Base-by-base conservation (phyloP, 495 filamentous ascomycete genomes). In the Extremus antarcticus region DNA sequence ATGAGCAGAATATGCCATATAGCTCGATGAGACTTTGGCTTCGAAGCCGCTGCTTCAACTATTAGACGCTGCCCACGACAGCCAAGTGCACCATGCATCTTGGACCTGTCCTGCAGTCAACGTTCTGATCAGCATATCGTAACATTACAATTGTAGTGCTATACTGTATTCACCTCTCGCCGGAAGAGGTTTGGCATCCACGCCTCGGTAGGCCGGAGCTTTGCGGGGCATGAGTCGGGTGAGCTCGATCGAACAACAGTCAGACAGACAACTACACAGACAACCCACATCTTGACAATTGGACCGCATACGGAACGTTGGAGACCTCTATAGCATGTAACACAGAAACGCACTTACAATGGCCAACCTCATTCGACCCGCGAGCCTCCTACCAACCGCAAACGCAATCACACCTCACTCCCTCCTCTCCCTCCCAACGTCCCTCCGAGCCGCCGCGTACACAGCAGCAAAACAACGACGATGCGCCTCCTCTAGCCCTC, bases 401-500 rank as follows among this genome's bases (percentile, higher is more conserved):
- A 21, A 45, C 41, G 17, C 16, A 7, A 45, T n/a, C 19, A n/a
- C 41, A 17, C 7, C 19, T 45, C 46, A 20, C 10, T 9, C 50
- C 2, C 2, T 52, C n/a, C 50, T 52, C 13, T 52, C 54, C 17
- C 51, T 61, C 8, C 59, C 59, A 45, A 15, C 54, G 13, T 1
- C 40, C 8, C 23, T 61, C 1, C 59, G 59, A 16, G 38, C 54
- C 15, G 43, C 54, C 3, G 24, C 59, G 16, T 61, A 50, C 23
- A 45, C 19, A 9, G 15, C 29, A 24, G 15, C 43, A 13, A 1
- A 17, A 4, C 11, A 29, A 4, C 21, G 20, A 23, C 25, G 59
- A 57, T 57, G 54, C 49, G 49, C 57, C 38, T 61, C 59, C 17
- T 50, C 32, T 35, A 35, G 43, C 22, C 3, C 48, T 2, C 49